Evolutionary conservation across 352 stramenopile species (phyloP).

Genomic region (Pythium rishiriense): DNA sequence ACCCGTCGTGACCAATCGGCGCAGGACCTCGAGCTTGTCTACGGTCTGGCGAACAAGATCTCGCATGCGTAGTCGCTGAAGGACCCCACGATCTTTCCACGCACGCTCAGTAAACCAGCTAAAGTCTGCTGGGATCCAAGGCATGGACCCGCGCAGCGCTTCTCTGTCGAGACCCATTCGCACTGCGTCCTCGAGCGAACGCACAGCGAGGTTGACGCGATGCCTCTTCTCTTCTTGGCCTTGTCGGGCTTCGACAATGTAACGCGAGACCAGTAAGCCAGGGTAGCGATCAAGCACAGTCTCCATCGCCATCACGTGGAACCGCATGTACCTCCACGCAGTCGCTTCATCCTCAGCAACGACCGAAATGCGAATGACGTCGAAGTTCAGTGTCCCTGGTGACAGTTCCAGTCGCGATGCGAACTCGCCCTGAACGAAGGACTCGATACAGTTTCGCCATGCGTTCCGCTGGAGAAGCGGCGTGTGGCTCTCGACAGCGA

Average conservation of each 20-base stretch:
- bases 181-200: background rate
- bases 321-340: conserved; percentile 10
- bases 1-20: conserved; percentile 4
- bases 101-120: conserved; percentile 21
- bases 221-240: background rate
- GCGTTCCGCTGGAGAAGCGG: conserved; percentile 11
- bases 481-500: conserved; percentile 28
- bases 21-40: conserved; percentile 15
- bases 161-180: background rate
- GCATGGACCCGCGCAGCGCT: background rate
- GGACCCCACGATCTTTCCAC: conserved; percentile 7
- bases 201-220: background rate
- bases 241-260: background rate
- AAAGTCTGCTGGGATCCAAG: conserved; percentile 14
- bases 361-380: conserved; percentile 24
- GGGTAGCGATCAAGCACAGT: conserved; percentile 26
- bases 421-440: conserved; percentile 12
- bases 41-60: conserved; percentile 14
- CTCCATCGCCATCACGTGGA: conserved; percentile 26
- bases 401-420: conserved; percentile 12
- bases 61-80: conserved; percentile 11
- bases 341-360: background rate
- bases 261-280: conserved; percentile 10
- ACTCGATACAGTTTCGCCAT: conserved; percentile 17
- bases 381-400: background rate